Base-by-base conservation (phyloP, 208 protist genomes). In the Leishmania mexicana region DNA sequence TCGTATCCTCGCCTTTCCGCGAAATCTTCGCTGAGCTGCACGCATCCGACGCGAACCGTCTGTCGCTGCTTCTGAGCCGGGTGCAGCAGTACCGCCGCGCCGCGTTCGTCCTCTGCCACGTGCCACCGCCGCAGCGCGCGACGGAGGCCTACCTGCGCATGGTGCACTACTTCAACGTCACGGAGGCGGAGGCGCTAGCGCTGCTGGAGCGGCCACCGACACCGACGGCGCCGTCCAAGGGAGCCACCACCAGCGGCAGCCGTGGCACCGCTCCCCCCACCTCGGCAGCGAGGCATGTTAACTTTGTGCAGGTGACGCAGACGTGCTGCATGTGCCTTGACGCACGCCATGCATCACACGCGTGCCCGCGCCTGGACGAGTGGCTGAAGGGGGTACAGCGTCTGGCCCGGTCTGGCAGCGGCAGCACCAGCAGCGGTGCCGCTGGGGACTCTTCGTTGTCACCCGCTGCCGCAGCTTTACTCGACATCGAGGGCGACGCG, bases 301-400 rank as follows among this genome's bases (percentile, higher is more conserved):
- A 96, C 82, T 96, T 97, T 87, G 82, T 95, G 17, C 94, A 97
- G 83, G 93, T 97, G 49, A 93, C 93, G 31, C 80, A 83, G 49
- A 96, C 94, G 58, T 97, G 94, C 80, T 97, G 94, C 83, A 96
- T 97, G 88, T 97, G 94, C 81, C 87, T 97, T n/a, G 94, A 97
- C 70, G 87, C 90, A 47, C 87, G 82, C 11, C 94, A 97, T 84
- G 90, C 94, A 13, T 95, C 92, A 5, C 90, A 92, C 83, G 78
- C 83, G 42, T 97, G 94, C 72, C 94, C 94, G 35, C 85, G 90
- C 1, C 80, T 97, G 31, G 64, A 49, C 6, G 78, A 85, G 67
- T 97, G 94, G 93, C 78, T 96, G 71, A 64, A 42, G 53, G 88
- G 91, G 51, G 89, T 94, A 21, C 80, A 92, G 67, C 75, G 79